phyloP scores from a whole-genome alignment of 1,139 yeast species.

The Blastobotrys petasosporus region DNA sequence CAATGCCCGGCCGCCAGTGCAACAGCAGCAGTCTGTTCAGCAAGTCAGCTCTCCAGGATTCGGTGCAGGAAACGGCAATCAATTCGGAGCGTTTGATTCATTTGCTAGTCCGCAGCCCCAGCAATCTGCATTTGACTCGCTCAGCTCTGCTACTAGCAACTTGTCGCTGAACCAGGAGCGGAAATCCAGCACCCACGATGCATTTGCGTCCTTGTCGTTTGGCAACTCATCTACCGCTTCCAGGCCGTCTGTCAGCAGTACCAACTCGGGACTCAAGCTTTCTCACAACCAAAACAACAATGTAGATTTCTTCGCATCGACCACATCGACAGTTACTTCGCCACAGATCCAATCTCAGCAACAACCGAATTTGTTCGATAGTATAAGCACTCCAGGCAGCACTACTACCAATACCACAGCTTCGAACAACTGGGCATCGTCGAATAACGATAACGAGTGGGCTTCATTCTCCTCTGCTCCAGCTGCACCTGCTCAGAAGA shows the following conservation, averaged over 20 bases:
- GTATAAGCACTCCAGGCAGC: too few relatives aligned
- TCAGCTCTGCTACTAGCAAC: constrained; percentile 14
- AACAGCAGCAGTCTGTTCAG: constrained; percentile 4
- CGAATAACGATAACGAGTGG: constrained; percentile 22
- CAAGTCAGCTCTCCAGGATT: constrained; percentile 14
- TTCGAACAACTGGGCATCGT: neutral
- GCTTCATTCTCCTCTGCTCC: constrained; percentile 25
- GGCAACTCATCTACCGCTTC: too few relatives aligned
- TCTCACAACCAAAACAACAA: too few relatives aligned
- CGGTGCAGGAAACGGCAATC: constrained; percentile 7
- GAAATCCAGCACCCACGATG: constrained; percentile 10
- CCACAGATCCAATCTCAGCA: too few relatives aligned
- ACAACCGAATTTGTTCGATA: too few relatives aligned
- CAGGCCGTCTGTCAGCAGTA: too few relatives aligned
- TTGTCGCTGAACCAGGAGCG: constrained; percentile 7
- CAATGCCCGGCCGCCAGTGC: constrained; percentile 22
- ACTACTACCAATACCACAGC: neutral
- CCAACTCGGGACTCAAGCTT: too few relatives aligned
- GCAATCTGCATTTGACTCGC: constrained; percentile 10
- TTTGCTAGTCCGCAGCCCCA: too few relatives aligned
- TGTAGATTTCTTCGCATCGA: too few relatives aligned
- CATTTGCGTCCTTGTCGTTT: constrained; percentile 15
- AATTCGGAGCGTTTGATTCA: neutral
- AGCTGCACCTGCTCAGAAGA: constrained; percentile 20
- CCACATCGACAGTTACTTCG: too few relatives aligned